Evolutionary conservation across 2,329 filamentous ascomycete species (phyloP), one percentile per base, ranked within the genome.

Genomic region (Coniochaeta hoffmannii): DNA sequence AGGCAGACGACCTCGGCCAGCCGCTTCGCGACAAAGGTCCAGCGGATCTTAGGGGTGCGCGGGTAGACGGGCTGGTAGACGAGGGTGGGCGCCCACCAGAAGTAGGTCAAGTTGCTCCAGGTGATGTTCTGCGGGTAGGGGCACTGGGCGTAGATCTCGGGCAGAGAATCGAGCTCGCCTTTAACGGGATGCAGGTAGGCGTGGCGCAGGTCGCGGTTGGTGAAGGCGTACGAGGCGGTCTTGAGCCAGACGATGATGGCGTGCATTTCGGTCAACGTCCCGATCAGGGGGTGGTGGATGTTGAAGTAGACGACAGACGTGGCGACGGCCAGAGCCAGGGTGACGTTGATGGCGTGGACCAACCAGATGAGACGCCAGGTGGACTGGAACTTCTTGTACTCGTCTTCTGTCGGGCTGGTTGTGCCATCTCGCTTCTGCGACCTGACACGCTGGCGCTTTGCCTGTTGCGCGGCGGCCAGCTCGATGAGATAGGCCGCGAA

Each of bases 61-160:
- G 94, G 94, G 69, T 99, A 99, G 14, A 94, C 90, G 1, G 94
- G 94, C 74, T 99, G 94, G 69, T 99, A 99, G 46, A 97, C 88
- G 53, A 99, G 79, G 0, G 94, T 99, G 0, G 94, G 94, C 0
- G 93, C 94, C 86, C 92, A 93, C 93, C 94, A 97, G 70, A 99
- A 99, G 73, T 97, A 99, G 56, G 83, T 83, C 26, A 99, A 76
- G 68, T 97, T 99, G 53, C 79, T 73, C 62, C 97, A 79, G 3
- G 91, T 96, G 70, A 99, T 89, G 70, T 97, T 99, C 50, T 82
- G 73, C 0, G 94, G 94, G 68, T 99, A 99, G 0, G 93, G 89
- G 64, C 91, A 96, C 54, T 82, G 68, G 12, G 80, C 76, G 74
- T 97, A 99, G 24, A 97, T 77, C 35, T 89, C 85, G 1, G 94